These are phyloP conservation scores for Aplosporella prunicola DNA, from an alignment of 2,329 filamentous ascomycete genomes.

Conservation along the genomic window DNA sequence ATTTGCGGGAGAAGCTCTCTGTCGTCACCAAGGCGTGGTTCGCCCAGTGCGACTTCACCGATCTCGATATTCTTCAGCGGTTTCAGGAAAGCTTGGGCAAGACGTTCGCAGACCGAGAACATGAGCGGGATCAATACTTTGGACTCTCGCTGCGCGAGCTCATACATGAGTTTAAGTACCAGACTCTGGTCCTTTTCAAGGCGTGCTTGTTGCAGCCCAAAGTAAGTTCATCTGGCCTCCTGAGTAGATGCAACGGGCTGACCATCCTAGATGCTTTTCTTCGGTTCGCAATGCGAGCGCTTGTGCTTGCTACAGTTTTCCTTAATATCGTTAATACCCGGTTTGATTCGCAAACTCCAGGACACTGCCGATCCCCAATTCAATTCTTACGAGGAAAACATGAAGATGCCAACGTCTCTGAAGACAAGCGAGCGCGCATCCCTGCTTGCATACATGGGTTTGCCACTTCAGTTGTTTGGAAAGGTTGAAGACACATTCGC, in stretches of 20 bases:
- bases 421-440: conserved; percentile 88
- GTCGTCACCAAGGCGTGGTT: conserved; percentile 96
- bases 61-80: conserved; percentile 77
- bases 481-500: conserved; percentile 56
- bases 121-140: conserved; percentile 76
- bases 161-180: conserved; percentile 88
- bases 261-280: conserved; percentile 78
- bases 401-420: conserved; percentile 71
- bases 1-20: conserved; percentile 78
- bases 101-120: conserved; percentile 52
- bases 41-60: conserved; percentile 83
- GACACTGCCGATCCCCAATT: conserved; percentile 93
- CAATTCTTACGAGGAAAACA: conserved; percentile 66
- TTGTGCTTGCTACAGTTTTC: conserved; percentile 55
- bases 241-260: conserved; percentile 11
- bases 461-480: conserved; percentile 90
- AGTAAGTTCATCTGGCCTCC: conserved; percentile 39
- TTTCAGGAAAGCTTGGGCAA: conserved; percentile 79
- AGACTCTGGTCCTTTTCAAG: conserved; percentile 89
- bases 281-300: conserved; percentile 47
- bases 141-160: conserved; percentile 77
- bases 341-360: conserved; percentile 80
- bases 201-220: conserved; percentile 90
- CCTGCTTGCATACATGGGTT: conserved; percentile 83
- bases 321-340: conserved; percentile 87